These are phyloP conservation scores for Isatis lusitanica DNA, from an alignment of 441 rosid species.

Conservation along the genomic window DNA sequence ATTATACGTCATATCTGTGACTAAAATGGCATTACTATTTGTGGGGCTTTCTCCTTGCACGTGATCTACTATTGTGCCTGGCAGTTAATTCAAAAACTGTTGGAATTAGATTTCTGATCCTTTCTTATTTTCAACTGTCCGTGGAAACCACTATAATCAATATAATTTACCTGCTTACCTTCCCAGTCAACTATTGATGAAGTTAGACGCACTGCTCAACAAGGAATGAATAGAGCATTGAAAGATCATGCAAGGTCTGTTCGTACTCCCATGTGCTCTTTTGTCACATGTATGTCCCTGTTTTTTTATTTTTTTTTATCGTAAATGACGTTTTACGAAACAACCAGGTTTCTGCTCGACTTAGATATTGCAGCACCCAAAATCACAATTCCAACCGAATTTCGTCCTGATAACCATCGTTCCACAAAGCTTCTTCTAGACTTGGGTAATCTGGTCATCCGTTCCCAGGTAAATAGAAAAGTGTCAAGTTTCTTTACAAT, in stretches of 20 bases:
- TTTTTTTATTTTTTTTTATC: too few species aligned
- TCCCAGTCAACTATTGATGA: conserved; percentile 94
- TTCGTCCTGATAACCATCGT: conserved; percentile 68
- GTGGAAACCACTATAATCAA: conserved; percentile 10
- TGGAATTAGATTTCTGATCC: conserved; percentile 17
- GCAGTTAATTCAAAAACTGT: conserved; percentile 5
- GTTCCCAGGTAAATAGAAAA: conserved; percentile 66
- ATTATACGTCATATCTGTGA: conserved; percentile 3
- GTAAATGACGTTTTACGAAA: conserved; percentile 36
- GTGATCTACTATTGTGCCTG: conserved; percentile 2
- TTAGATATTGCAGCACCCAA: conserved; percentile 99
- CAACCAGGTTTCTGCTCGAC: conserved; percentile 86
- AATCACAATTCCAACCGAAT: conserved; percentile 94
- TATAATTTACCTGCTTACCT: conserved; percentile 28
- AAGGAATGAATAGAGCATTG: conserved; percentile 88
- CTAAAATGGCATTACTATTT: conserved; percentile 7
- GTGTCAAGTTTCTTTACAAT: conserved; percentile 20
- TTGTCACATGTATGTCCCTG: conserved; percentile 16
- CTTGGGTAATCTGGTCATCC: conserved; percentile 91
- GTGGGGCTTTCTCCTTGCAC: conserved; percentile 20
- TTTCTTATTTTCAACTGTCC: conserved; percentile 10
- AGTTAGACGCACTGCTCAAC: conserved; percentile 96
- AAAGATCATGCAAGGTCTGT: conserved; percentile 88
- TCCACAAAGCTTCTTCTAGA: conserved; percentile 94
- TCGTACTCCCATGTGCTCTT: conserved; percentile 20